phyloP scores from a whole-genome alignment of 345 rosid species.

The Heritiera fomes region DNA sequence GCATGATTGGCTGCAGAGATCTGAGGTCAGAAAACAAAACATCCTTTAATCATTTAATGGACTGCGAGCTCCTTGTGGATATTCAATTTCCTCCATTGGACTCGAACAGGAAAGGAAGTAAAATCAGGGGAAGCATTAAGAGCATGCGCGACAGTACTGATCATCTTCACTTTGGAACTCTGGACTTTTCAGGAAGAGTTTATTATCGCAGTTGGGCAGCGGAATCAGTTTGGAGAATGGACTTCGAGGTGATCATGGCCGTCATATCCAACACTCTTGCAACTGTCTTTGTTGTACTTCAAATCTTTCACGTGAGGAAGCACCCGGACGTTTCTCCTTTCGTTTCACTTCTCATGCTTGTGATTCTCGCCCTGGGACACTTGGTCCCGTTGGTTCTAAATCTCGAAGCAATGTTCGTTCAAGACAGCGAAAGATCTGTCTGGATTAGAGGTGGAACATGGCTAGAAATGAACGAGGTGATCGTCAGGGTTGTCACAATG shows the following conservation, averaged over 20 bases:
- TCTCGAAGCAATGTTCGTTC: constrained; percentile 42
- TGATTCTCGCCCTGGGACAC: constrained; percentile 43
- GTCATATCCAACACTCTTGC: constrained; percentile 44
- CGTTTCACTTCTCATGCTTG: constrained; percentile 49
- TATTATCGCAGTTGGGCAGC: constrained; percentile 17
- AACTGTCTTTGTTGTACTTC: constrained; percentile 40
- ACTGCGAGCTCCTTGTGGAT: constrained; percentile 41
- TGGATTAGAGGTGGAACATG: constrained; percentile 25
- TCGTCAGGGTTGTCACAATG: constrained; percentile 45
- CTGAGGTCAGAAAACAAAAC: neutral
- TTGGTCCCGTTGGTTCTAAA: constrained; percentile 43
- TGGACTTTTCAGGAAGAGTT: constrained; percentile 27
- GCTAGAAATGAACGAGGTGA: constrained; percentile 44
- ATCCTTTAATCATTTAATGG: constrained; percentile 15
- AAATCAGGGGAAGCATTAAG: constrained; percentile 40
- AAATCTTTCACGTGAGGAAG: constrained; percentile 41
- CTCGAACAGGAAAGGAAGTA: constrained; percentile 21
- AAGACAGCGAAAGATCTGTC: neutral
- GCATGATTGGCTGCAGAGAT: constrained; percentile 56
- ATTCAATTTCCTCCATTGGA: constrained; percentile 45
- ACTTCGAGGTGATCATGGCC: constrained; percentile 44
- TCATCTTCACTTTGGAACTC: constrained; percentile 33
- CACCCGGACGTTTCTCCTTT: constrained; percentile 37
- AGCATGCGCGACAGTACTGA: constrained; percentile 40
- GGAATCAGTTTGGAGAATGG: constrained; percentile 41